Evolutionary conservation across 441 rosid species (phyloP).

Genomic region (Populus hybrid): DNA sequence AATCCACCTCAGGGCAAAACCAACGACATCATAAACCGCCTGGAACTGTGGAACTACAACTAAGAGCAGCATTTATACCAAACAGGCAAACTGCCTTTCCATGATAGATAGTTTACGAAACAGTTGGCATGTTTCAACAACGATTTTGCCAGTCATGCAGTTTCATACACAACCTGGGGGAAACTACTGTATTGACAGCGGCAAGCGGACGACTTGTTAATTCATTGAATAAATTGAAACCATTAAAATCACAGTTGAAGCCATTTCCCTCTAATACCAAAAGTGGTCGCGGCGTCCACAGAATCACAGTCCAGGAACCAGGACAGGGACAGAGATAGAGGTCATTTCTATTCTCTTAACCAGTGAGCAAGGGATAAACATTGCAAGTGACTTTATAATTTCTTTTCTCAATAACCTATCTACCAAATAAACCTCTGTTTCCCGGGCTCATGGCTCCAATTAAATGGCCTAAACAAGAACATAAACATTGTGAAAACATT

Average conservation of each 20-base stretch:
- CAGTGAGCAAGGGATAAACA: neutral
- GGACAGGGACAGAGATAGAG: neutral
- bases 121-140: too few relatives aligned
- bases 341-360: neutral
- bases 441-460: slow-evolving; percentile 81
- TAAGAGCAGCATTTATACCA: too few relatives aligned
- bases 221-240: neutral
- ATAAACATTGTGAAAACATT: slow-evolving; percentile 61
- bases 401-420: neutral
- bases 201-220: neutral
- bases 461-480: slow-evolving; percentile 77
- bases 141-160: too few relatives aligned
- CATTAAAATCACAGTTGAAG: neutral
- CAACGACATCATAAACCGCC: too few relatives aligned
- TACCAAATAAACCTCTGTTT: slow-evolving; percentile 94
- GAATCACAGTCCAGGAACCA: too few relatives aligned
- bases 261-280: neutral
- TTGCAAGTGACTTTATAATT: neutral
- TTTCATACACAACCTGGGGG: neutral
- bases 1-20: too few relatives aligned
- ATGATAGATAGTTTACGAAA: too few relatives aligned
- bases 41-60: too few relatives aligned
- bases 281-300: too few relatives aligned
- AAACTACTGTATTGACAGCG: neutral
- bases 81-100: too few relatives aligned